phyloP scores from a whole-genome alignment of 208 protist species.

The Trypanosoma boissoni region DNA sequence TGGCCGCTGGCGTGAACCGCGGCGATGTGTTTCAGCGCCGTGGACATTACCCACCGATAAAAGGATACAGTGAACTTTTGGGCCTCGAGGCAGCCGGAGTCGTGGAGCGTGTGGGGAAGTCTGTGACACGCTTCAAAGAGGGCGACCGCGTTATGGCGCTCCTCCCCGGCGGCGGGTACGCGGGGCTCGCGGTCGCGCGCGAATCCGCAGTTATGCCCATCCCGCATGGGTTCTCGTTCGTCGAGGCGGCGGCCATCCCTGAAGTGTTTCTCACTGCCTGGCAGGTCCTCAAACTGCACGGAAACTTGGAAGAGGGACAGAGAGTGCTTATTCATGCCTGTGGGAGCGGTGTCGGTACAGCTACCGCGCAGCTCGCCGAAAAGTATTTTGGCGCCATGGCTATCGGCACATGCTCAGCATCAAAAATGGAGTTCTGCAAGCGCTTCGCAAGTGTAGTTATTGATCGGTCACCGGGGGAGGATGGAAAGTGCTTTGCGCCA shows the following conservation, averaged over 20 bases:
- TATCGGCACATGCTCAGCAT: constrained; percentile 55
- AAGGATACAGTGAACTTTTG: constrained; percentile 70
- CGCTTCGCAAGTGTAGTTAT: constrained; percentile 52
- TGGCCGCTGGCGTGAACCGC: constrained; percentile 86
- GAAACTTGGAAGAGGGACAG: constrained; percentile 52
- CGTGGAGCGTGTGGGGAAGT: constrained; percentile 54
- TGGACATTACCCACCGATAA: constrained; percentile 88
- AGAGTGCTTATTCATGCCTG: constrained; percentile 86
- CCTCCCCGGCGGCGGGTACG: constrained; percentile 89
- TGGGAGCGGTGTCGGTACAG: constrained; percentile 88
- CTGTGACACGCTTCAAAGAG: constrained; percentile 65
- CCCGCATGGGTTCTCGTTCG: constrained; percentile 77
- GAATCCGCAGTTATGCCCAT: constrained; percentile 75
- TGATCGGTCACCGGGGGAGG: constrained; percentile 61
- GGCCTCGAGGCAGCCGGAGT: constrained; percentile 91
- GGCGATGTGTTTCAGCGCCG: constrained; percentile 78
- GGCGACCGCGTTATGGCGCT: constrained; percentile 89
- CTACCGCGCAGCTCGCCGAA: constrained; percentile 77
- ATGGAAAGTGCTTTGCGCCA: constrained; percentile 55
- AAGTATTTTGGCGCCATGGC: constrained; percentile 70
- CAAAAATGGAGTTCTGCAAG: constrained; percentile 77
- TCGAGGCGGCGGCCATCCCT: constrained; percentile 88
- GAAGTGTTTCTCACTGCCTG: constrained; percentile 93
- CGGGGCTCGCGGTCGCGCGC: constrained; percentile 84
- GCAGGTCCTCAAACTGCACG: constrained; percentile 80